Base-by-base conservation (phyloP, 805 yeast species). In the Candida verbasci region DNA sequence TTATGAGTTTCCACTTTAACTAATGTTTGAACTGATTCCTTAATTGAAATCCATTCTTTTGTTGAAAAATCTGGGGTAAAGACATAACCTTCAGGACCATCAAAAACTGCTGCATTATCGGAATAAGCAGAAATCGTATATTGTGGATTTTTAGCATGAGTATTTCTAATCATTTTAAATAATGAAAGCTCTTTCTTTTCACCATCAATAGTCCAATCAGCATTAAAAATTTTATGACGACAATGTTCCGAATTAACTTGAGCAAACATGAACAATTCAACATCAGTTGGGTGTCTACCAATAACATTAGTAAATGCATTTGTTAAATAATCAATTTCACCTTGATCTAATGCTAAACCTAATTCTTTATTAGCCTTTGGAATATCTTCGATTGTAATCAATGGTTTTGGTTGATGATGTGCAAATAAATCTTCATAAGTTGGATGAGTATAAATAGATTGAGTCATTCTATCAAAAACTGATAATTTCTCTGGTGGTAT, bases 241-340 rank as follows among this genome's bases (percentile, higher is more conserved):
- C 99, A 93, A 68, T 93, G 99, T 66, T 93, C 99, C 17, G 97
- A 88, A 70, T 93, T 93, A 48, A 93, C 98, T 68, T 93, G 99
- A 28, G 98, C 99, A 70, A 93, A 93, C 97, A 93, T 93, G 65
- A 93, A 93, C 44, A 93, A 72, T 65, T 93, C 99, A 17, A 88
- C 97, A 61, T 93, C 98, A 22, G 97, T 91, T 37, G 98, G 97
- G 57, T 89, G 86, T 62, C 97, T 79, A 31, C 82, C 79, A 46
- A 82, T 67, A 23, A 73, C 74, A 35, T 81, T 71, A 39, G 78
- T 83, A 68, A 93, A 93, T 1, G 97, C 94, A 21, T 77, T 69
- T 51, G 80, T 74, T 53, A 93, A 74, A 62, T 93, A 93, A 31
- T 84, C 86, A 50, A 93, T 86, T 68, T 93, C 99, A 41, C 95